Evolutionary conservation across 2,329 filamentous ascomycete species (phyloP).

Genomic region (Colletotrichum karsti): DNA sequence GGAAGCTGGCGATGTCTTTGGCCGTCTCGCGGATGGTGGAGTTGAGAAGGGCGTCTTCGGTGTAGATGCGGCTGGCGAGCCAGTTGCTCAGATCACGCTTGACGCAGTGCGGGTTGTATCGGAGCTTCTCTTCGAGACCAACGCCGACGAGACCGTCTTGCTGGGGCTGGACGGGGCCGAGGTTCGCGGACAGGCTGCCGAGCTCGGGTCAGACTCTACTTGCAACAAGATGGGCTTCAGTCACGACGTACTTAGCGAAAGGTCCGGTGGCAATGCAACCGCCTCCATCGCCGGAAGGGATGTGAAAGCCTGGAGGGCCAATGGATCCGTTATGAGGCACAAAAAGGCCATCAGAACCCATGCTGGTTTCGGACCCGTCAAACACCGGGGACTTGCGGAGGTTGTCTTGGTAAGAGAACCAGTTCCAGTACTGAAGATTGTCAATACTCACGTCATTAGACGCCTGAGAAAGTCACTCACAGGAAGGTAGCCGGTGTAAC

Average conservation of each 20-base stretch:
- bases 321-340: constrained; percentile 34
- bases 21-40: constrained; percentile 31
- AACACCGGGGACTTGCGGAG: constrained; percentile 42
- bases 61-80: constrained; percentile 31
- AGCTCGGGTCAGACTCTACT: no score
- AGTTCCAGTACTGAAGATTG: no score
- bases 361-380: constrained; percentile 46
- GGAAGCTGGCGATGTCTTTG: constrained; percentile 40
- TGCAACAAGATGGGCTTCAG: rapidly evolving
- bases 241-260: constrained; percentile 30
- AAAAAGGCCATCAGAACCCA: constrained; percentile 46
- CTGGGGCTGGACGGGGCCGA: constrained; percentile 38
- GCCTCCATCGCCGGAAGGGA: constrained; percentile 45
- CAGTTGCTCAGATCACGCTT: constrained; percentile 34
- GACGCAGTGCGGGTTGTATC: constrained; percentile 40
- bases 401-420: neutral
- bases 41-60: constrained; percentile 30
- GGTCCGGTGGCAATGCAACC: constrained; percentile 42
- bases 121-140: neutral
- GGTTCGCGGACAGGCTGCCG: constrained; percentile 35
- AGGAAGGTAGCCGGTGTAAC: no score
- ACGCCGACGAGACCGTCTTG: neutral
- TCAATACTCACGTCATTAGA: no score
- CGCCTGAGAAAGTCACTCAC: no score
- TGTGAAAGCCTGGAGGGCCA: constrained; percentile 22